A percentile compares a stretch with the other conserved stretches of the same genome.
Evolutionary conservation across 768 basidiomycete genomes (phyloP).

Genomic region (Tricholoma furcatifolium): DNA sequence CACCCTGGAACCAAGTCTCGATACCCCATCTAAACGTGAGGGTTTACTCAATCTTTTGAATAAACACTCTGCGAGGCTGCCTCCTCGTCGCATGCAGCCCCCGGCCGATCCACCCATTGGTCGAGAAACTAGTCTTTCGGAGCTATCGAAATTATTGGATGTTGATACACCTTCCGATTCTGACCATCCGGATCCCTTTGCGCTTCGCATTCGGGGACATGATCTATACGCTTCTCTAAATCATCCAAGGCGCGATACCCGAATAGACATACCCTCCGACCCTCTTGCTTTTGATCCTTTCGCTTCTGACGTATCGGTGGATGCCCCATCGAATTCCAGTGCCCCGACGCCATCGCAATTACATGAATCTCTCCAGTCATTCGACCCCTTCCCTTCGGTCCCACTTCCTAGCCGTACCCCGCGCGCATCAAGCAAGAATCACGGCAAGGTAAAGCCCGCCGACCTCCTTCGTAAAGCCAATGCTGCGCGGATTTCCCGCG

Average conservation of each 20-base stretch:
- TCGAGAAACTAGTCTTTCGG: neutral
- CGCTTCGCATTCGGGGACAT: neutral
- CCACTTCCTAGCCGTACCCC: too few relatives aligned
- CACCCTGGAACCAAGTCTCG: neutral
- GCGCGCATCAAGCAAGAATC: too few relatives aligned
- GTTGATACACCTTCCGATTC: neutral
- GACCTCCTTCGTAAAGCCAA: too few relatives aligned
- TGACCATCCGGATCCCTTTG: conserved; percentile 2
- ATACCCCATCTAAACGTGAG: neutral
- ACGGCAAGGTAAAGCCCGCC: too few relatives aligned
- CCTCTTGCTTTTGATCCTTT: neutral
- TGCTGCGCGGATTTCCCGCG: too few relatives aligned
- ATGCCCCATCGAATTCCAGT: too few relatives aligned
- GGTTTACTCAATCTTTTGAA: neutral
- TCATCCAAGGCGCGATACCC: neutral
- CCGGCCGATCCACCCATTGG: neutral
- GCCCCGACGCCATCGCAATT: too few relatives aligned
- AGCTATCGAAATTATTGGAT: neutral
- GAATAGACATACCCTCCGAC: neutral
- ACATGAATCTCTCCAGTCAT: neutral
- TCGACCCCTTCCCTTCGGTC: neutral
- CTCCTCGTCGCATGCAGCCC: neutral
- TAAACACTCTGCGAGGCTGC: neutral
- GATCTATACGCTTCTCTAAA: neutral
- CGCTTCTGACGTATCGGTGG: neutral